Base-by-base conservation (phyloP, 257 asterid species). In the Knoxia roxburghii region DNA sequence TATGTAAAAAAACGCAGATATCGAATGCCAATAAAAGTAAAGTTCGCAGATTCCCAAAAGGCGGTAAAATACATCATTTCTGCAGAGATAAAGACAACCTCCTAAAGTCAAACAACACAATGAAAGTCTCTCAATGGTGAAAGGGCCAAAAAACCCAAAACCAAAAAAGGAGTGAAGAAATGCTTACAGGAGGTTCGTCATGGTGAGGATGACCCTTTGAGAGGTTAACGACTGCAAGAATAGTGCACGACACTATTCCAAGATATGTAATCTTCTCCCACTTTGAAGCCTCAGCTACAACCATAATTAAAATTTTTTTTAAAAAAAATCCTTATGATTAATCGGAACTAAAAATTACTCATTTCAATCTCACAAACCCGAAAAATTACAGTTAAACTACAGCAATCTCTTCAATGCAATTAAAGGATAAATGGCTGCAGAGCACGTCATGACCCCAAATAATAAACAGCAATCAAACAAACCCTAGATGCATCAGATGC, bases 231-330 rank as follows among this genome's bases (percentile, higher is more conserved):
- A 59, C 13, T 26, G 91, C 57, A 18, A 91, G 87, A 66, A 67
- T 8, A 41, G 85, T 48, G 83, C 96, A 86, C 7, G 84, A 0
- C 23, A 48, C 79, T 26, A 74, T 73, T 59, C 86, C 97, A 20
- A 39, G 68, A 72, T 85, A 86, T 2, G 88, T 64, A 57, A 91
- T 88, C 88, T 88, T 91, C 88, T 91, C 88, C 96, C 97, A 91
- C 68, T 91, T 91, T 20, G 91, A 14, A 61, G 97, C 95, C 91
- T 88, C 95, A 69, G 84, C 97, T 91, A 68, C 7, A 41, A 65
- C 23, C 45, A 37, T 7, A 64, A 12, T 20, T 37, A 37, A 37
- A 37, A n/a, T n/a, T n/a, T n/a, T n/a, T n/a, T 64, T 23, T 24
- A 43, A 20, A 0, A 49, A 37, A 65, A 66, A 4, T 48, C 45